Evolutionary conservation across 140 eudicot genomes (phyloP).

Genomic region (Ambrosia hybrid): DNA sequence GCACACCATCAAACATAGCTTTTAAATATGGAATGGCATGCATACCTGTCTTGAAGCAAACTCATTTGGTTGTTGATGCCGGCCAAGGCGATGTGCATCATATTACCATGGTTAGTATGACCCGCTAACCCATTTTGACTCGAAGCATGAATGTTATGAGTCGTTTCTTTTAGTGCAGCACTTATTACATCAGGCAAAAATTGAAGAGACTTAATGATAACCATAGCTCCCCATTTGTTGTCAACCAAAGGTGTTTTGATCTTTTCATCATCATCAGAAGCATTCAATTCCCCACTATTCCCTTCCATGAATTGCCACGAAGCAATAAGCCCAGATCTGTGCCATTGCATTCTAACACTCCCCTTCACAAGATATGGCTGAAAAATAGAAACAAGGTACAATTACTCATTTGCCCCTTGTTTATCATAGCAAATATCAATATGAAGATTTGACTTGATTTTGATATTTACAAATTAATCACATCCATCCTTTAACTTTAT

Average conservation of each 20-base stretch:
- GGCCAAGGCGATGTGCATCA: conserved; percentile 92
- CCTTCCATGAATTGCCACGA: conserved; percentile 95
- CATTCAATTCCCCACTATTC: conserved; percentile 50
- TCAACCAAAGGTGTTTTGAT: conserved; percentile 45
- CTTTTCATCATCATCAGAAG: conserved; percentile 39
- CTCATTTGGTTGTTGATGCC: conserved; percentile 97
- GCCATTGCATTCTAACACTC: conserved; percentile 99
- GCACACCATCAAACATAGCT: too few species aligned
- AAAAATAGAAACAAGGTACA: conserved; percentile 30
- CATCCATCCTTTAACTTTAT: too few species aligned
- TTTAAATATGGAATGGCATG: too few species aligned
- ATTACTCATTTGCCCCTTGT: conserved; percentile 2
- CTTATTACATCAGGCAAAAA: conserved; percentile 65
- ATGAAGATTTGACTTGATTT: too few species aligned
- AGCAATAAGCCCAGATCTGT: conserved; percentile 90
- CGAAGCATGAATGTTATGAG: conserved; percentile 31
- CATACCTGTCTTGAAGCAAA: conserved; percentile 89
- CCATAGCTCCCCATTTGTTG: conserved; percentile 99
- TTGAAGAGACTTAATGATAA: conserved; percentile 85
- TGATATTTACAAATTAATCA: too few species aligned
- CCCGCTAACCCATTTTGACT: conserved; percentile 38
- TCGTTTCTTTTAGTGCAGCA: conserved; percentile 77
- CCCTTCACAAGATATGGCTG: conserved; percentile 96
- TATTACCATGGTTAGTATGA: conserved; percentile 53
- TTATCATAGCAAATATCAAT: too few species aligned